phyloP scores from a whole-genome alignment of 1,139 yeast genomes.

The Magnusiomyces sp. region DNA sequence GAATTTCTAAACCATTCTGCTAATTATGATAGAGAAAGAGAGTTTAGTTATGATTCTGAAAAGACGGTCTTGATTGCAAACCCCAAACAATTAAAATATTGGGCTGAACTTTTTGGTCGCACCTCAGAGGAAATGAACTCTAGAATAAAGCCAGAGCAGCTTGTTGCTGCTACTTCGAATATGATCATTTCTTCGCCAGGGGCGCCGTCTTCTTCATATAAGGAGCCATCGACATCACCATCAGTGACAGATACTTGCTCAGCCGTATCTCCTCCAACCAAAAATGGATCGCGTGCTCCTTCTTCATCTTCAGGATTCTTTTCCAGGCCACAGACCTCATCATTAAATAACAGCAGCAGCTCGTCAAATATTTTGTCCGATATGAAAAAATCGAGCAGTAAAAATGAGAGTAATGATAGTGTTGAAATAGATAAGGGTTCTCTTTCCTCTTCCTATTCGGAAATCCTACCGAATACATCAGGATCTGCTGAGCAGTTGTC shows the following conservation, averaged over 20 bases:
- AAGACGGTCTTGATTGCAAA: slow-evolving; percentile 57
- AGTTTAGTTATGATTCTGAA: slow-evolving; percentile 22
- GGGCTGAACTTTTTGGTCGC: slow-evolving; percentile 79
- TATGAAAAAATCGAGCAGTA: too few relatives aligned
- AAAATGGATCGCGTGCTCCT: background rate
- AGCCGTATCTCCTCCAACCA: background rate
- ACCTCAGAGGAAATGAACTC: slow-evolving; percentile 71
- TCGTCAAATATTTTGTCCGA: too few relatives aligned
- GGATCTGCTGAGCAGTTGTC: too few relatives aligned
- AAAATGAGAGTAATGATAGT: too few relatives aligned
- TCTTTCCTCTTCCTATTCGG: too few relatives aligned
- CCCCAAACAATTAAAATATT: slow-evolving; percentile 63
- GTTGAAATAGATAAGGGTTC: too few relatives aligned
- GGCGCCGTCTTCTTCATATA: background rate
- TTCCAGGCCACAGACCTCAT: background rate
- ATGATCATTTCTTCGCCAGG: background rate
- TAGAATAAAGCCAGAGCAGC: background rate
- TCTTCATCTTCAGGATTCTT: background rate
- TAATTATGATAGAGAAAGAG: slow-evolving; percentile 9
- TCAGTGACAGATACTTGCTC: background rate
- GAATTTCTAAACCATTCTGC: slow-evolving; percentile 50
- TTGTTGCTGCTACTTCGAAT: background rate
- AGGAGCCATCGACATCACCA: background rate
- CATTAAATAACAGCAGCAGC: background rate
- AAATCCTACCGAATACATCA: too few relatives aligned